Evolutionary conservation across 352 stramenopile species (phyloP), one percentile per base, ranked within the genome.

Genomic region (Plasmopara muralis): DNA sequence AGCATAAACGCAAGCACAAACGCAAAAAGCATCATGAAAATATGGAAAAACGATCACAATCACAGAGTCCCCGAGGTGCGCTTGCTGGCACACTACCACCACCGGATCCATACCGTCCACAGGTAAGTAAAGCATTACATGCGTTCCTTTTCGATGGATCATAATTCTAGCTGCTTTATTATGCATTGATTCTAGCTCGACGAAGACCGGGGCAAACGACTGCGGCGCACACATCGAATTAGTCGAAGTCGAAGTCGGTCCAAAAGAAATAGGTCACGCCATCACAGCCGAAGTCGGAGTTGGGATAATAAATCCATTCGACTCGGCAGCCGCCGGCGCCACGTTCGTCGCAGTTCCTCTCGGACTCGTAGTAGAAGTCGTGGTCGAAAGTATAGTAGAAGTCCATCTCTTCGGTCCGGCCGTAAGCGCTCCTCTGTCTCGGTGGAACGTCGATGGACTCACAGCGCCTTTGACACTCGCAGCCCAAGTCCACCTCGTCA

Each of bases 401-500:
- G 60, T 65, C 57, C 55, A 42, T 49, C 47, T 28, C 48, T 55
- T 30, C 29, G 47, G 18, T 52, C 41, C 46, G 42, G 58, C 38
- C 48, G 43, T 2, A 57, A 54, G 12, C 60, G 59, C 7, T 66
- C 50, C n/a, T 70, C 67, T 9, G 53, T 63, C 25, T 67, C 70
- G 7, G 41, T 52, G 10, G 63, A 75, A 14, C 62, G 53, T 20
- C 66, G 69, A 33, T 93, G 83, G 83, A 82, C 75, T 13, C 83
- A 93, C 42, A 74, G 77, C 16, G 83, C 66, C 0, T 93, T 87
- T 38, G 63, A 86, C 14, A 74, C 77, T 43, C 77, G 81, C 14
- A 93, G 83, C 47, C 83, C 78, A 2, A 93, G 83, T 59, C 80
- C 83, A 9, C 57, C 73, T 6, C 76, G 83, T 12, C 47, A 77